Percentiles rank a stretch among this genome's conserved stretches.
These are phyloP conservation scores for Calonectria pseudoturangicola DNA, from an alignment of 2,329 filamentous ascomycete genomes.

Conservation along the genomic window DNA sequence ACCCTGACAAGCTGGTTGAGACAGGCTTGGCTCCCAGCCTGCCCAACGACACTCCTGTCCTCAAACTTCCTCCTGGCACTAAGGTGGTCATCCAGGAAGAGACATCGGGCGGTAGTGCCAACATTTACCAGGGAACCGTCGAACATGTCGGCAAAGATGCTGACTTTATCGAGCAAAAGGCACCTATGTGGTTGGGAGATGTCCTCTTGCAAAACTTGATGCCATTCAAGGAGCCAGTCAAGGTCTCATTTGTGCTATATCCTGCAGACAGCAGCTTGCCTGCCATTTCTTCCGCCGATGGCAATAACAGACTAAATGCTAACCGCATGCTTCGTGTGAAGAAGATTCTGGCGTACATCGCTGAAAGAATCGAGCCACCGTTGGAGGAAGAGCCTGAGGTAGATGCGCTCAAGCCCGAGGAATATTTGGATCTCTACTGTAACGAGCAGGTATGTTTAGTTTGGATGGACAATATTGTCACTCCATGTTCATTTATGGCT, in stretches of 20 bases:
- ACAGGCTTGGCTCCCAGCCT: slow-evolving; percentile 81
- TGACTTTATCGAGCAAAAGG: slow-evolving; percentile 88
- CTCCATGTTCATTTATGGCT: slow-evolving; percentile 23
- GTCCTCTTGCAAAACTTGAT: slow-evolving; percentile 88
- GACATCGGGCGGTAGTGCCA: slow-evolving; percentile 81
- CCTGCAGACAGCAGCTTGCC: slow-evolving; percentile 83
- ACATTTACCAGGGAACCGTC: slow-evolving; percentile 93
- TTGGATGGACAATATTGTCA: background rate
- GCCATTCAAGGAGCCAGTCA: slow-evolving; percentile 92
- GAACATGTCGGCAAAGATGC: slow-evolving; percentile 84
- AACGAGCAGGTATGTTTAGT: slow-evolving; percentile 84
- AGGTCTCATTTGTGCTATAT: slow-evolving; percentile 94
- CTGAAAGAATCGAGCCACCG: slow-evolving; percentile 90
- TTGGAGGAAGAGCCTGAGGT: slow-evolving; percentile 73
- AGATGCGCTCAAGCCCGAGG: slow-evolving; percentile 83
- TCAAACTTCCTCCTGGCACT: slow-evolving; percentile 81
- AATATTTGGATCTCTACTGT: slow-evolving; percentile 96
- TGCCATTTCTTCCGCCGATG: slow-evolving; percentile 82
- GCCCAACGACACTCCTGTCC: slow-evolving; percentile 83
- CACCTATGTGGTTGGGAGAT: slow-evolving; percentile 94
- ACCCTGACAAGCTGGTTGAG: slow-evolving; percentile 73
- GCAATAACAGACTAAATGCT: slow-evolving; percentile 93
- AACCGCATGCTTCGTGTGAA: slow-evolving; percentile 97
- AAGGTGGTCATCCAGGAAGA: slow-evolving; percentile 83
- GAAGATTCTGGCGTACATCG: slow-evolving; percentile 94